Evolutionary conservation across 139 green algal genomes (phyloP), one percentile per base, ranked within the genome.

Genomic region (Pseudopediastrum boryanum): DNA sequence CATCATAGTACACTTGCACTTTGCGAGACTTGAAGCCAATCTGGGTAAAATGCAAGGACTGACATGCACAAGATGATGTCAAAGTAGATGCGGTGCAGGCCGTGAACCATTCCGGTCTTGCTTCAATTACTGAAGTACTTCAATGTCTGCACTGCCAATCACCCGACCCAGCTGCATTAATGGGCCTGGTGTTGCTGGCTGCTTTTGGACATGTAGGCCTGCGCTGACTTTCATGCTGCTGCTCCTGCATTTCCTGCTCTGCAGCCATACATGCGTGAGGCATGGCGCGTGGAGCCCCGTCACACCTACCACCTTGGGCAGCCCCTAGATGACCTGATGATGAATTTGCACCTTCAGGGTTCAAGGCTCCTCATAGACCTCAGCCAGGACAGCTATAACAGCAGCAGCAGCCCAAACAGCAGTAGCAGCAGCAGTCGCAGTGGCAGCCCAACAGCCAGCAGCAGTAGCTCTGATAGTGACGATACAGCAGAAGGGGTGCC

Each of bases 241-340:
- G 43, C 43, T 36, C 9, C 41, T 58, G 19, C 7, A 25, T n/a
- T 27, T 48, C 48, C 69, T 76, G 44, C 36, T 64, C 10, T 68
- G 54, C 59, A 80, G 56, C 79, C 83, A 21, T 90, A 90, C 84
- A 92, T 92, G 88, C 66, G 71, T 2, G 82, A 84, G 16, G 88
- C 88, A 13, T 92, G 79, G 78, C 68, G 80, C n/a, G 79, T 72
- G 21, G 76, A 70, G 65, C 62, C 46, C 4, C 31, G 27, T 31
- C 61, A 74, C 46, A 23, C 44, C 5, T 48, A 9, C 19, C 74
- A 81, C 35, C 41, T 51, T 19, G 74, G 74, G 19, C 43, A 74
- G 46, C 43, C 38, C 35, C 50, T 81, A 41, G 74, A 81, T 29
- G 74, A 81, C 29, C 61, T 74, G 27, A 35, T 81, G 35, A 12